phyloP scores from a whole-genome alignment of 2,329 filamentous ascomycete genomes.

The Alternaria hordeiaustralica region DNA sequence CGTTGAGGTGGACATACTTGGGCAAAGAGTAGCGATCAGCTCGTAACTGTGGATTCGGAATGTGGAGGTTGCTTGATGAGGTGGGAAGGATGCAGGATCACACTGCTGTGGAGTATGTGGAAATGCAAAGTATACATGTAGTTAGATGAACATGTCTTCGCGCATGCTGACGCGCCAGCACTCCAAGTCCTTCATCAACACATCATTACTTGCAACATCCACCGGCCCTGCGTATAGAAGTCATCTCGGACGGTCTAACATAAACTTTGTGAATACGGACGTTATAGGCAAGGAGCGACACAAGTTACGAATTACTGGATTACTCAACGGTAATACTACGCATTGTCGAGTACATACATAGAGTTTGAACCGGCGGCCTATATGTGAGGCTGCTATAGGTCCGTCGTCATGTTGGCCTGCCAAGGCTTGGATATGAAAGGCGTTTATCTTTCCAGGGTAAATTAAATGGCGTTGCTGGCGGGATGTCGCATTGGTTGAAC shows the following conservation, averaged over 20 bases:
- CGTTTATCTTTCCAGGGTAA: constrained; percentile 21
- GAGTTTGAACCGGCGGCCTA: constrained; percentile 22
- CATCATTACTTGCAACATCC: constrained; percentile 9
- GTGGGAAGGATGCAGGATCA: constrained; percentile 1
- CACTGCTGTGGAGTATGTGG: not conserved
- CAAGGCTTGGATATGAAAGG: constrained; percentile 21
- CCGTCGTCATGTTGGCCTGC: constrained; percentile 12
- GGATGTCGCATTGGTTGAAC: constrained; percentile 11
- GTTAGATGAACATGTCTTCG: constrained; percentile 1
- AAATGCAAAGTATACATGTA: not conserved
- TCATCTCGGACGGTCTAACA: not conserved
- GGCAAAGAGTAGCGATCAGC: constrained; percentile 41
- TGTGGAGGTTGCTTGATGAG: constrained; percentile 3
- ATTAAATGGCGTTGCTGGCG: constrained; percentile 16
- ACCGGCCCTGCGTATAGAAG: not conserved
- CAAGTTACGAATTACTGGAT: constrained; percentile 18
- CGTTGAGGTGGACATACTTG: constrained; percentile 55
- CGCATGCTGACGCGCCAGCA: constrained; percentile 13
- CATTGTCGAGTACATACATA: constrained; percentile 19
- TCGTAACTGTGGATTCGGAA: constrained; percentile 5
- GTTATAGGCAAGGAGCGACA: constrained; percentile 24
- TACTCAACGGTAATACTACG: constrained; percentile 12
- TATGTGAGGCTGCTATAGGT: constrained; percentile 40
- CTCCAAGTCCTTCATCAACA: constrained; percentile 13
- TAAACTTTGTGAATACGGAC: constrained; percentile 7